A percentile compares a stretch with the other conserved stretches of the same genome.
These are phyloP conservation scores for Mesostigma viride DNA, from an alignment of 139 green algal genomes.

Conservation along the genomic window DNA sequence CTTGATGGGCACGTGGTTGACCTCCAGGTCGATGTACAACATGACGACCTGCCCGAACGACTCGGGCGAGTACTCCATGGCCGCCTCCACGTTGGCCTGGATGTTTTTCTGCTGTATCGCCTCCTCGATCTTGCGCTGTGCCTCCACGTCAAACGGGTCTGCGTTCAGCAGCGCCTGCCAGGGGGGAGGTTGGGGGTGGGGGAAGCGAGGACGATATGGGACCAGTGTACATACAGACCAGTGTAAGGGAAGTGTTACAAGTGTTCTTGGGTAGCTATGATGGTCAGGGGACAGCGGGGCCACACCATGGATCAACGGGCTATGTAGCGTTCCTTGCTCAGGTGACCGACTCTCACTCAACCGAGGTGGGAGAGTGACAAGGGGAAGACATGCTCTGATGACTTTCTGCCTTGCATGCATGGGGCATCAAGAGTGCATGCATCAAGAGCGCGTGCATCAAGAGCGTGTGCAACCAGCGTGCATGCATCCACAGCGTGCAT, in stretches of 20 bases:
- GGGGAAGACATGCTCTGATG: conserved; percentile 5
- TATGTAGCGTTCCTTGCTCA: too few species aligned
- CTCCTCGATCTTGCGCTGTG: conserved; percentile 76
- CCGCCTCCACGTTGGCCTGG: conserved; percentile 72
- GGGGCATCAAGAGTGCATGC: conserved; percentile 4
- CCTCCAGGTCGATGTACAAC: conserved; percentile 48
- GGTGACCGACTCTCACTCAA: too few species aligned
- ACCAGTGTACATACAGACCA: conserved; percentile 9
- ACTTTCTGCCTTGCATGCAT: background rate
- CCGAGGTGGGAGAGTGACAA: background rate
- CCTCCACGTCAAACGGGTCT: conserved; percentile 80
- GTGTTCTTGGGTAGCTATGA: too few species aligned
- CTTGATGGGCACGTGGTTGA: conserved; percentile 41
- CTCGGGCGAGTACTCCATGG: conserved; percentile 85
- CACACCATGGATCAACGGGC: too few species aligned
- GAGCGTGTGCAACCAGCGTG: background rate
- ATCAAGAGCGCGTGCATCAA: background rate
- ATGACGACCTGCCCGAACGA: conserved; percentile 43
- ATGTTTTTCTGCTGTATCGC: conserved; percentile 77
- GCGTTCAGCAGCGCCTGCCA: conserved; percentile 43
- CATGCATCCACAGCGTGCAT: background rate
- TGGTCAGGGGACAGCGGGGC: too few species aligned
- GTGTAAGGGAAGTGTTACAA: background rate
- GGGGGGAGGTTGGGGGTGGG: conserved; percentile 3
- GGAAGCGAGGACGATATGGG: background rate